Base-by-base conservation (phyloP, 1,284 basidiomycete species). In the Athelia sp. region DNA sequence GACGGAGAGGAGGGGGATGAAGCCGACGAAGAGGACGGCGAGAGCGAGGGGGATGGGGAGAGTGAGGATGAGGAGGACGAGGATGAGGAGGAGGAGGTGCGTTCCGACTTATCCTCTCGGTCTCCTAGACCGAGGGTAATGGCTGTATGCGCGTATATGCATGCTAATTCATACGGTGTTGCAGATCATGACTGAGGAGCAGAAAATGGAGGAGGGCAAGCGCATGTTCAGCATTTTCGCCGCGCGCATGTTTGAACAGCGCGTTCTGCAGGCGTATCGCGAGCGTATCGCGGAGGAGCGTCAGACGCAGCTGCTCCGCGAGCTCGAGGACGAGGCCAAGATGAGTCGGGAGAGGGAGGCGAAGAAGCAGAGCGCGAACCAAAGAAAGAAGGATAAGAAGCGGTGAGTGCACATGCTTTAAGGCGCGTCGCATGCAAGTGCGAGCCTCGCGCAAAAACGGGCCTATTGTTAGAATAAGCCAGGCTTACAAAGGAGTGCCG, bases 201-300 rank as follows among this genome's bases (percentile, higher is more conserved):
- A 98, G 73, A 93, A 96, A 69, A 93, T 95, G 86, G 94, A 98
- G 69, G 96, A 99, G 71, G 96, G 96, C 59, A 93, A 95, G 68
- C 84, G 93, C 49, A 99, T 99, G 96, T 99, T 99, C 75, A 94
- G 94, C 58, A 98, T 99, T 70, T 99, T 98, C 65, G 96, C 96
- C n/a, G 96, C 96, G 35, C 85, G 97, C 50, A 97, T 98, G 93
- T 98, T 99, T 66, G 96, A 99, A 73, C 94, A 98, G 69, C 85
- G 96, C 22, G 96, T 98, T 35, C 81, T 98, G 48, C 87, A 93
- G 58, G 90, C 93, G 4, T 96, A 93, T 65, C 84, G 91, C 49
- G 93, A 95, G 71, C 85, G 86, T 59, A 87, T 95, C n/a, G 92
- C 93, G 18, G 90, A 92, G 64, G 90, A 94, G 66, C 81, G 90